Percentiles rank a stretch among this genome's conserved stretches.
Evolutionary conservation across 768 basidiomycete genomes (phyloP).

Genomic region (Trametes punicea): DNA sequence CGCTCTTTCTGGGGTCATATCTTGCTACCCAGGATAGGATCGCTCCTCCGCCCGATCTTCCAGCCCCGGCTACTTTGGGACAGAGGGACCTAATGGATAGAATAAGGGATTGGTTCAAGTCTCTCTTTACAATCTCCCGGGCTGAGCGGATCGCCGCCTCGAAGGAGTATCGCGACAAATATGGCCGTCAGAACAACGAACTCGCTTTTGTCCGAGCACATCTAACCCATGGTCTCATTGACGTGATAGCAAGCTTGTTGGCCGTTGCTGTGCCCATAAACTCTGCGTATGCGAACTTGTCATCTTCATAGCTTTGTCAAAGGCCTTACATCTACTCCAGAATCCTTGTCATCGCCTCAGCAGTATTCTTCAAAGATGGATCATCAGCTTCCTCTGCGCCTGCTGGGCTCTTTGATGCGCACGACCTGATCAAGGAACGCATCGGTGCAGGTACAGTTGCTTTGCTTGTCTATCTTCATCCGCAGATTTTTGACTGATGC

Average conservation of each 20-base stretch:
- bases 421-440: slow-evolving; percentile 59
- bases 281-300: slow-evolving; percentile 23
- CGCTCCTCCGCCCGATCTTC: slow-evolving; percentile 24
- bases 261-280: slow-evolving; percentile 66
- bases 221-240: slow-evolving; percentile 40
- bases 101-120: slow-evolving; percentile 18
- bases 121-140: slow-evolving; percentile 24
- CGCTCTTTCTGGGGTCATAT: slow-evolving; percentile 79
- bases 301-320: too few relatives aligned
- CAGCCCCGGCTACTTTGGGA: slow-evolving; percentile 1
- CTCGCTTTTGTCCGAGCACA: slow-evolving; percentile 37
- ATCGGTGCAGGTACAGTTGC: slow-evolving; percentile 60
- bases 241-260: slow-evolving; percentile 60
- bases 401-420: slow-evolving; percentile 81
- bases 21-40: slow-evolving; percentile 81
- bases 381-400: slow-evolving; percentile 37
- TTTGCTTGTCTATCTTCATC: background rate
- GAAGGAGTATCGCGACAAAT: slow-evolving; percentile 33
- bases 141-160: slow-evolving; percentile 24
- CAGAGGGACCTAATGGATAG: background rate
- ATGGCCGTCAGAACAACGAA: slow-evolving; percentile 33
- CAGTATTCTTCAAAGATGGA: slow-evolving; percentile 67
- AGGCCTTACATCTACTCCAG: slow-evolving; percentile 35
- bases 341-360: slow-evolving; percentile 77
- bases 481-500: slow-evolving; percentile 1